phyloP scores from a whole-genome alignment of 495 filamentous ascomycete genomes.

The Aspergillus avenaceus region DNA sequence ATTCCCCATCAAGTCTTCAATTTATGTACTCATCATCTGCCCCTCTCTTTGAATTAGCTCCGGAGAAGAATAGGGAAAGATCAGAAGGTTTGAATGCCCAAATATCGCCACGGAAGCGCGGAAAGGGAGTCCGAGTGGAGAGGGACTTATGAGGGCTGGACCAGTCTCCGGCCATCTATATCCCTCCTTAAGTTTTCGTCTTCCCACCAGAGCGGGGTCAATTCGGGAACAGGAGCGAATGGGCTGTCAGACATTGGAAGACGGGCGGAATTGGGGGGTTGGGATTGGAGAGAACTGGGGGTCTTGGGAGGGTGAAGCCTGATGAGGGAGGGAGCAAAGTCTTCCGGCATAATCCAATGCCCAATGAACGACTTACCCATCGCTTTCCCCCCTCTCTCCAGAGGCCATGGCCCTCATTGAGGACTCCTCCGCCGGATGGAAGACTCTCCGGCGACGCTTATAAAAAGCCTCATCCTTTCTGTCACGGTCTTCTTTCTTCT shows the following conservation, averaged over 20 bases:
- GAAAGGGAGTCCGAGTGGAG: conserved; percentile 30
- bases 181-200: conserved; percentile 25
- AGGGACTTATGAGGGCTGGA: conserved; percentile 26
- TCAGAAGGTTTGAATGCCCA: conserved; percentile 7
- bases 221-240: conserved; percentile 42
- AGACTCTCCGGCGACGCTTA: conserved; percentile 53
- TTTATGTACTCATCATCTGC: conserved; percentile 13
- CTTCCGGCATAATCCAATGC: conserved; percentile 48
- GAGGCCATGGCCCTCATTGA: conserved; percentile 15
- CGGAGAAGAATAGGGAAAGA: conserved; percentile 2
- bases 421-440: conserved; percentile 34
- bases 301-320: conserved; percentile 31
- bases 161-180: conserved; percentile 27
- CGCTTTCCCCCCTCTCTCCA: conserved; percentile 16
- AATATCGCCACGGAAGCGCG: conserved; percentile 27
- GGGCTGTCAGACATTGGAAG: conserved; percentile 33
- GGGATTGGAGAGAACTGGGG: conserved; percentile 33
- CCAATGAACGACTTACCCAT: conserved; percentile 31
- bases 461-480: conserved; percentile 57
- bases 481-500: conserved; percentile 31
- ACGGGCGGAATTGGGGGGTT: conserved; percentile 33
- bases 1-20: background rate
- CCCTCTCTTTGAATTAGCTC: conserved; percentile 1
- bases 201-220: conserved; percentile 50
- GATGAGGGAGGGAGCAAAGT: conserved; percentile 41